A percentile compares a stretch with the other conserved stretches of the same genome.
These are phyloP conservation scores for Neurospora hispaniola DNA, from an alignment of 495 filamentous ascomycete genomes.

Conservation along the genomic window DNA sequence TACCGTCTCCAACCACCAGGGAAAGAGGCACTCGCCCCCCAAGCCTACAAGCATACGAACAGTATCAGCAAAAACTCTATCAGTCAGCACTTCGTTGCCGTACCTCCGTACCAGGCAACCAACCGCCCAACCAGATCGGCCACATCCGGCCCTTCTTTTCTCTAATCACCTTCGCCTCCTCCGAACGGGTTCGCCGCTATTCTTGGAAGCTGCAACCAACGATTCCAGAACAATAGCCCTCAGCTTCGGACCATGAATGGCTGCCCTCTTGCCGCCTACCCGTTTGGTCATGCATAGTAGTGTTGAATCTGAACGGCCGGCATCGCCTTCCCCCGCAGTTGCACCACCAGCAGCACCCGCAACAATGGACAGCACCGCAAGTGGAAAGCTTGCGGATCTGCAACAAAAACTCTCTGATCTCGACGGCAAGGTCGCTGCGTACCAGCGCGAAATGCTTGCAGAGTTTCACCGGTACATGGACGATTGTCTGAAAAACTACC, in stretches of 20 bases:
- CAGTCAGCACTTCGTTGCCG: not conserved
- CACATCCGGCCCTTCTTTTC: not conserved
- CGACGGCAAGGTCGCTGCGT: constrained; percentile 40
- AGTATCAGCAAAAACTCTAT: not conserved
- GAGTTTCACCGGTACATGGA: constrained; percentile 40
- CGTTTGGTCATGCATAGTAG: constrained; percentile 14
- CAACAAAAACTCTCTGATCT: constrained; percentile 40
- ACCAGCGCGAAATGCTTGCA: constrained; percentile 35
- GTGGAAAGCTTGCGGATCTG: constrained; percentile 38
- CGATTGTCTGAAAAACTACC: constrained; percentile 32
- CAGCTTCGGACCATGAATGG: constrained; percentile 11
- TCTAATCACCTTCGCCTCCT: not conserved
- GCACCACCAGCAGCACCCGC: constrained; percentile 1
- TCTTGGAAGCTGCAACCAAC: not conserved
- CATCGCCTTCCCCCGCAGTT: constrained; percentile 1
- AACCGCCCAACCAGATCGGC: not conserved
- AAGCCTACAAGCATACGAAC: not conserved
- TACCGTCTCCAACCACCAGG: not conserved
- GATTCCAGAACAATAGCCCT: not conserved
- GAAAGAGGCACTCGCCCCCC: not conserved
- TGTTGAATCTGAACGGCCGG: constrained; percentile 1
- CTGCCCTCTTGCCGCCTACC: constrained; percentile 7
- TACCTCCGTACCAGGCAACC: not conserved
- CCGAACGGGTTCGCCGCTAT: not conserved
- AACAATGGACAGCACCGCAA: constrained; percentile 39